These are phyloP conservation scores for Colletotrichum gigasporum DNA, from an alignment of 2,329 filamentous ascomycete species.

Conservation along the genomic window DNA sequence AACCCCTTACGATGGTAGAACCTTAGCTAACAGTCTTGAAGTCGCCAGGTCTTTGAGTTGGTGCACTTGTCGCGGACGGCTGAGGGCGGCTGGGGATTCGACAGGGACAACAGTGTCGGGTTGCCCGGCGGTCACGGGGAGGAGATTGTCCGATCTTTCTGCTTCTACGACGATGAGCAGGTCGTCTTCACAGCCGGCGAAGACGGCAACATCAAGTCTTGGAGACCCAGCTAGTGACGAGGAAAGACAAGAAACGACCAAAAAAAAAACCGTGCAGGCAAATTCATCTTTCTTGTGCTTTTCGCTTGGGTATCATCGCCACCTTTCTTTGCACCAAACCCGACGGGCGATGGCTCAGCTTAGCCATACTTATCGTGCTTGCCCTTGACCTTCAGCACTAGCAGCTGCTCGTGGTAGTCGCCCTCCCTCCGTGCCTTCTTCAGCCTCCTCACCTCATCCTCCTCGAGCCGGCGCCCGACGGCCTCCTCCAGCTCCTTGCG, in stretches of 20 bases:
- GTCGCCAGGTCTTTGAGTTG: constrained; percentile 67
- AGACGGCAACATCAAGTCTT: constrained; percentile 66
- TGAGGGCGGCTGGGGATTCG: constrained; percentile 61
- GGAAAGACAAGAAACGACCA: neutral
- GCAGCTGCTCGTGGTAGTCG: constrained; percentile 85
- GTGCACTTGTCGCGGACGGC: constrained; percentile 64
- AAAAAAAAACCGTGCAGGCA: neutral
- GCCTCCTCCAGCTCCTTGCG: constrained; percentile 85
- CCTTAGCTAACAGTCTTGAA: constrained; percentile 39
- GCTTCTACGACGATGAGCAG: constrained; percentile 69
- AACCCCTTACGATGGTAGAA: no score
- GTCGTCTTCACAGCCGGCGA: constrained; percentile 68
- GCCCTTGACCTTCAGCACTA: constrained; percentile 89
- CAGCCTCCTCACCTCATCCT: constrained; percentile 85
- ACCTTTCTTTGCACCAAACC: neutral
- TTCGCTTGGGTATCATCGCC: constrained; percentile 20
- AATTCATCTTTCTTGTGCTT: neutral
- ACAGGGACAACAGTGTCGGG: constrained; percentile 64
- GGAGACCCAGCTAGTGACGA: constrained; percentile 48
- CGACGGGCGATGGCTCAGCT: neutral
- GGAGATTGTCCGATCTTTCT: constrained; percentile 72
- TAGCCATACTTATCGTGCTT: constrained; percentile 86
- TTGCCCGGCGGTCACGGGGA: constrained; percentile 70
- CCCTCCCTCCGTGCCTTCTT: constrained; percentile 87
- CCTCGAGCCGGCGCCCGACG: constrained; percentile 78